Evolutionary conservation across 495 filamentous ascomycete genomes (phyloP), one percentile per base, ranked within the genome.

Genomic region (Hyaloscypha hepaticicola): DNA sequence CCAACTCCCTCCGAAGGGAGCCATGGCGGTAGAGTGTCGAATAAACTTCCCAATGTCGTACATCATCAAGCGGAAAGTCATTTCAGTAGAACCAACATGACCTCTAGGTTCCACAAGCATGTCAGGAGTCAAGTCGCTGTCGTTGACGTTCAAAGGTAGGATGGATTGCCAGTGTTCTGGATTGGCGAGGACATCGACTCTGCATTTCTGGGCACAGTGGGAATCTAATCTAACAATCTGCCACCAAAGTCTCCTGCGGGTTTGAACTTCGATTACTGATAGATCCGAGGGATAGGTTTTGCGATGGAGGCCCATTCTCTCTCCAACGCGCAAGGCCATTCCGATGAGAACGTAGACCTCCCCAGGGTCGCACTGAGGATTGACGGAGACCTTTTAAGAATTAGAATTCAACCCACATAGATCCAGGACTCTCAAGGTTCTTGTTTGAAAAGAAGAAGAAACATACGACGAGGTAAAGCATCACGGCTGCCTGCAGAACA

Each of bases 171-270:
- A 45, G 48, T 51, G 33, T 78, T 77, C 70, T 75, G 81, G 55
- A 87, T 79, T 50, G 82, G 82, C 21, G 85, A 84, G 33, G 87
- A 87, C 53, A 85, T 84, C 38, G 87, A 77, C 59, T 87, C 80
- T 41, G 77, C 74, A 51, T 51, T 16, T n/a, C 19, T 51, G 48
- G 5, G 48, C 48, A 0, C 79, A 73, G 22, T 78, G 74, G 19
- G 72, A 73, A 58, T 89, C 87, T 1, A 88, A 72, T 11, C 78
- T 72, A 52, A 78, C 73, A 1, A 88, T 74, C 61, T 86, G 83
- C 81, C 81, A 87, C 81, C 85, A 88, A 1, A 88, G 70, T 22
- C 85, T 77, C 48, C 84, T 73, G 2, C 86, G 76, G 74, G 83
- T 78, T 70, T 89, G 82, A 0, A 78, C 77, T 45, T 88, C 83